phyloP scores from a whole-genome alignment of 139 green algal species.

The Chlamydomonas schloesseri region DNA sequence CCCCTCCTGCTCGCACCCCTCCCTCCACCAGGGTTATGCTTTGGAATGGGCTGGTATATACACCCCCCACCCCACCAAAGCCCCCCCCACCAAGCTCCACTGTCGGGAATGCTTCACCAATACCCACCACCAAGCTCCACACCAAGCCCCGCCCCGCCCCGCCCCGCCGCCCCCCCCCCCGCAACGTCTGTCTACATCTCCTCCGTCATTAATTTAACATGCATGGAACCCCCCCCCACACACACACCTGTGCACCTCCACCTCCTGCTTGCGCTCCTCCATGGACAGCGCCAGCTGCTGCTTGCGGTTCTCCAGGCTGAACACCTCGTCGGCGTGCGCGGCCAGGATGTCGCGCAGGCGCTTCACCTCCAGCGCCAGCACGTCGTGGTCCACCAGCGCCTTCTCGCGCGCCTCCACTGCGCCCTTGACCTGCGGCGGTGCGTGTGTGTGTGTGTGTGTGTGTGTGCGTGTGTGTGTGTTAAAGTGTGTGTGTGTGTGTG shows the following conservation, averaged over 20 bases:
- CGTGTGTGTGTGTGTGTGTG: not conserved
- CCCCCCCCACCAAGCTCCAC: too few relatives aligned
- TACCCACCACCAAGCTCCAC: too few relatives aligned
- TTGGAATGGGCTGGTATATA: too few relatives aligned
- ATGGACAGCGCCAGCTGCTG: constrained; percentile 81
- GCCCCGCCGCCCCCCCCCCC: too few relatives aligned
- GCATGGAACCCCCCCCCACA: too few relatives aligned
- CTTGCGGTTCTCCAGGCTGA: constrained; percentile 82
- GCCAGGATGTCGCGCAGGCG: constrained; percentile 75
- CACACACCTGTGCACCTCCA: constrained; percentile 73
- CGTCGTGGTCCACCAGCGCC: constrained; percentile 85
- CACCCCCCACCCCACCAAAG: too few relatives aligned
- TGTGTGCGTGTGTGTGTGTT: not conserved
- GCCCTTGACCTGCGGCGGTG: constrained; percentile 47
- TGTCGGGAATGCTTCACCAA: too few relatives aligned
- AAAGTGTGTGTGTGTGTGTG: not conserved
- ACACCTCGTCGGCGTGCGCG: constrained; percentile 78
- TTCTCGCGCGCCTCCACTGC: constrained; percentile 79
- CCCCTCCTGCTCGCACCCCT: too few relatives aligned
- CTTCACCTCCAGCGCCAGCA: constrained; percentile 84
- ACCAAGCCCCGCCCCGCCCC: too few relatives aligned
- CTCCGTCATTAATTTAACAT: too few relatives aligned
- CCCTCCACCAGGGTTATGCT: too few relatives aligned
- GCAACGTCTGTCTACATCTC: too few relatives aligned
- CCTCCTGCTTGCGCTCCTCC: constrained; percentile 83